Percentiles rank a stretch among this genome's conserved stretches.
Conservation (phyloP, 305 asterid genomes). For the Ajuga reptans region DNA sequence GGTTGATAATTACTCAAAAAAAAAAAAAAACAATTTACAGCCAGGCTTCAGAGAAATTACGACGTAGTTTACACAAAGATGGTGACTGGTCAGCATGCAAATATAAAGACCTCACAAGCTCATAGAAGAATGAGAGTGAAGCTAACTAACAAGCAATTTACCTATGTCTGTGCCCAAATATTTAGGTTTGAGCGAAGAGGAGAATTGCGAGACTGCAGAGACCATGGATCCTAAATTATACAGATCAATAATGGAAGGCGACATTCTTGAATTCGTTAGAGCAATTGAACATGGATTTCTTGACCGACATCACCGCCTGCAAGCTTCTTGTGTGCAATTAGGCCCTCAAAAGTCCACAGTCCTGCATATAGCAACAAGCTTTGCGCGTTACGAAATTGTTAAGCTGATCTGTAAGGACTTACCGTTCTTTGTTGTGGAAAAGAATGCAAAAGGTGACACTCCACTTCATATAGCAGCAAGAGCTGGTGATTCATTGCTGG, state of each 20-base stretch:
- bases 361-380: constrained; percentile 42
- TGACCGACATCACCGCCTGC: constrained; percentile 20
- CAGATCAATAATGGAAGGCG: constrained; percentile 38
- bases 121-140: not conserved
- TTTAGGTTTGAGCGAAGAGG: constrained; percentile 27
- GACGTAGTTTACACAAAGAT: constrained; percentile 14
- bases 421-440: constrained; percentile 36
- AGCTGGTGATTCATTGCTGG: constrained; percentile 35
- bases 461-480: constrained; percentile 50
- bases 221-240: constrained; percentile 42
- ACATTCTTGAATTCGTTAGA: constrained; percentile 39
- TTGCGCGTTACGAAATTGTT: constrained; percentile 35
- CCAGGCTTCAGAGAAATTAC: constrained; percentile 24
- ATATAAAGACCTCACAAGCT: not conserved
- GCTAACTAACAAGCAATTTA: not conserved
- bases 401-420: constrained; percentile 48
- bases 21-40: not conserved
- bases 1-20: not conserved
- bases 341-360: constrained; percentile 46
- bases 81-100: not conserved
- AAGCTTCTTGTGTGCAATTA: constrained; percentile 33
- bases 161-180: constrained; percentile 34
- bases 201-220: constrained; percentile 26
- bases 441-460: constrained; percentile 39
- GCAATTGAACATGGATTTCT: constrained; percentile 29